Evolutionary conservation across 768 basidiomycete species (phyloP).

Genomic region (Candolleomyces efflorescens): DNA sequence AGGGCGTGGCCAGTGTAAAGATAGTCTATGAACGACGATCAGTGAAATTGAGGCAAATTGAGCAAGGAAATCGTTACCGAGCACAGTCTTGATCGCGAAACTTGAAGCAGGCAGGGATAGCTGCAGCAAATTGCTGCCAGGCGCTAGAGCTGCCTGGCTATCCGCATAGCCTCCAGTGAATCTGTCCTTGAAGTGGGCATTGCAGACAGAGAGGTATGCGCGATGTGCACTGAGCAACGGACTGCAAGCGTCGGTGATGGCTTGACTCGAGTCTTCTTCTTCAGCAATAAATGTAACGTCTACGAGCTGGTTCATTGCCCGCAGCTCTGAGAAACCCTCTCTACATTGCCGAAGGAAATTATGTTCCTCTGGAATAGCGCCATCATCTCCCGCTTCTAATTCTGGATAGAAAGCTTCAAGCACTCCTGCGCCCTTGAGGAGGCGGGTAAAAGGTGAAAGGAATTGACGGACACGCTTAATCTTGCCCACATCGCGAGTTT

Average conservation of each 20-base stretch:
- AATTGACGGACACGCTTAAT: conserved; percentile 29
- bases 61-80: neutral
- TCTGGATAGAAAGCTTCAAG: conserved; percentile 20
- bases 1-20: neutral
- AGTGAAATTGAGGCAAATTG: neutral
- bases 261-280: conserved; percentile 11
- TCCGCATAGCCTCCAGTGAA: conserved; percentile 25
- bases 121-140: neutral
- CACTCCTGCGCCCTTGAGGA: conserved; percentile 32
- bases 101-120: neutral
- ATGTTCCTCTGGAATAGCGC: neutral
- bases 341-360: conserved; percentile 18
- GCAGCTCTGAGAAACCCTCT: conserved; percentile 28
- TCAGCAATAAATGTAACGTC: conserved; percentile 33
- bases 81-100: neutral
- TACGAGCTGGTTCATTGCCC: conserved; percentile 25
- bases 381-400: neutral
- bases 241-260: neutral
- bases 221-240: conserved; percentile 33
- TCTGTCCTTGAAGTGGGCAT: conserved; percentile 25
- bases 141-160: neutral
- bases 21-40: neutral
- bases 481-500: conserved; percentile 23
- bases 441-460: conserved; percentile 25
- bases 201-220: conserved; percentile 31